These are phyloP conservation scores for Thermothielavioides terrestris DNA, from an alignment of 495 filamentous ascomycete genomes.

Conservation along the genomic window DNA sequence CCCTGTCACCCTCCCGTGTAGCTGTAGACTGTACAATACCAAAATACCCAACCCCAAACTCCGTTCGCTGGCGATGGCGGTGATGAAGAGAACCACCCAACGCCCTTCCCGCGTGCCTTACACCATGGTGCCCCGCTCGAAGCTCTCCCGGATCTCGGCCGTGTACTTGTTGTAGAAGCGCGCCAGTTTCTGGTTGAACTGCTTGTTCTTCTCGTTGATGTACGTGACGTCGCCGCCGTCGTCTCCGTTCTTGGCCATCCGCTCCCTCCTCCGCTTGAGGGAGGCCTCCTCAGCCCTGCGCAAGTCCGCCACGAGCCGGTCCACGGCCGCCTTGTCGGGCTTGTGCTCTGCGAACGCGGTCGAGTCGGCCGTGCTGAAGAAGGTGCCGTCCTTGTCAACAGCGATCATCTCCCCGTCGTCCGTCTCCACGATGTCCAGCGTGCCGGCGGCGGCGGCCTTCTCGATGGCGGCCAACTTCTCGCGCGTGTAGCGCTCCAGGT, in stretches of 20 bases:
- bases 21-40: constrained; percentile 7
- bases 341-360: constrained; percentile 75
- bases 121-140: constrained; percentile 91
- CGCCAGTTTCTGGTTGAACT: constrained; percentile 94
- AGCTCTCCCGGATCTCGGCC: constrained; percentile 91
- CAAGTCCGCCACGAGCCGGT: constrained; percentile 77
- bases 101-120: constrained; percentile 27
- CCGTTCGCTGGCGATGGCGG: constrained; percentile 8
- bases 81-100: constrained; percentile 6
- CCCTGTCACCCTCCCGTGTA: not conserved
- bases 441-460: constrained; percentile 67
- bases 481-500: constrained; percentile 74
- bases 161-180: constrained; percentile 99
- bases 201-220: constrained; percentile 99
- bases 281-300: constrained; percentile 80
- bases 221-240: constrained; percentile 87
- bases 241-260: constrained; percentile 61
- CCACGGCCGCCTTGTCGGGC: constrained; percentile 82
- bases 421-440: constrained; percentile 86
- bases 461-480: constrained; percentile 80
- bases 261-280: constrained; percentile 74
- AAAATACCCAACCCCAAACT: constrained; percentile 13
- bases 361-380: constrained; percentile 79
- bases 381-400: constrained; percentile 79
- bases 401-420: constrained; percentile 91